Conservation (phyloP, 805 yeast species). For the Zygosaccharomyces lentus region DNA sequence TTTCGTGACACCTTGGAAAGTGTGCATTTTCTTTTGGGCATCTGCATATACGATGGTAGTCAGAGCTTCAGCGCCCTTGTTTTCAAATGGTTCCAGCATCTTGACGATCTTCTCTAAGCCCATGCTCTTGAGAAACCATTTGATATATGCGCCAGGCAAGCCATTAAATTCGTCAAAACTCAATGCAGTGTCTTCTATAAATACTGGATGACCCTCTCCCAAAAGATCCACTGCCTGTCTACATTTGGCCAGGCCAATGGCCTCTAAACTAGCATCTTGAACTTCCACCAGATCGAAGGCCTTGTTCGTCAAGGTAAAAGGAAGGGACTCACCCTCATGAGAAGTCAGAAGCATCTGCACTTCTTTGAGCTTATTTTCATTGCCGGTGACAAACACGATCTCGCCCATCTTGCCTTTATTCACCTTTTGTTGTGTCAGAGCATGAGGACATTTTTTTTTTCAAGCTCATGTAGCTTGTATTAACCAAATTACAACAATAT, state of each 20-base stretch:
- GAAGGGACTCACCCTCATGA: conserved; percentile 26
- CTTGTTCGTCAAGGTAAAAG: conserved; percentile 48
- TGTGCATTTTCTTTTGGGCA: conserved; percentile 71
- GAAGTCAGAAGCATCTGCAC: conserved; percentile 66
- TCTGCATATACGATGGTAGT: conserved; percentile 91
- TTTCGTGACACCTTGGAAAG: conserved; percentile 79
- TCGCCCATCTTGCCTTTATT: conserved; percentile 1
- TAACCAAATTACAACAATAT: conserved; percentile 3
- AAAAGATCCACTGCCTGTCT: conserved; percentile 57
- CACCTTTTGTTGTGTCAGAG: neutral
- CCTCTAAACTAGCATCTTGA: conserved; percentile 77
- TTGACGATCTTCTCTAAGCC: conserved; percentile 76
- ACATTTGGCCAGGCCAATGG: conserved; percentile 79
- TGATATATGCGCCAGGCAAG: conserved; percentile 92
- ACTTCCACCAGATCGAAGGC: conserved; percentile 82
- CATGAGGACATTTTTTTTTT: neutral
- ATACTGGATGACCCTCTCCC: conserved; percentile 64
- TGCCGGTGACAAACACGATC: conserved; percentile 81
- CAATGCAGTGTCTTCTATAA: conserved; percentile 93
- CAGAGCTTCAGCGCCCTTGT: conserved; percentile 80
- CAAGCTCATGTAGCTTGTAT: neutral
- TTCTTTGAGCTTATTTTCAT: conserved; percentile 80
- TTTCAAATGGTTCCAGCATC: conserved; percentile 75
- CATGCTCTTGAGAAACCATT: conserved; percentile 79
- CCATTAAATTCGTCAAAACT: conserved; percentile 76